Percentiles rank a stretch among this genome's conserved stretches.
Evolutionary conservation across 352 stramenopile species (phyloP).

Genomic region (Phytophthora lateralis): DNA sequence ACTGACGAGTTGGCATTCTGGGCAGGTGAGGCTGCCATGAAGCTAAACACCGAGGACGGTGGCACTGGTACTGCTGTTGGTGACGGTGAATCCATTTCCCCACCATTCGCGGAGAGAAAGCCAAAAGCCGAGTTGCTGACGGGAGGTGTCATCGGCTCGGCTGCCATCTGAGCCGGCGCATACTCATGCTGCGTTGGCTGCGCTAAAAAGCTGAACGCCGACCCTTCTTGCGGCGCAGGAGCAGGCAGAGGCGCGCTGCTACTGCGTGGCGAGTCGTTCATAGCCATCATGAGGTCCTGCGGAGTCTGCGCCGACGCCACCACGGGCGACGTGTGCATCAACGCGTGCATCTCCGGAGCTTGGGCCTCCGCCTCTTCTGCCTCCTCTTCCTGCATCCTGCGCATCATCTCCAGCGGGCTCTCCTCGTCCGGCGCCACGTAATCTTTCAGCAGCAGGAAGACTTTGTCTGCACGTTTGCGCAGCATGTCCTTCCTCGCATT

Average conservation of each 20-base stretch:
- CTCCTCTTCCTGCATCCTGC: constrained; percentile 39
- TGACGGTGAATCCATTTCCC: constrained; percentile 27
- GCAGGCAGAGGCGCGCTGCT: constrained; percentile 40
- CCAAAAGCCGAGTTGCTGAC: constrained; percentile 43
- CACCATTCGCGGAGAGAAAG: constrained; percentile 38
- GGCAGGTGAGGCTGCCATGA: constrained; percentile 17
- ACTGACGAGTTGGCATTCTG: neutral
- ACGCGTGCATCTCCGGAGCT: constrained; percentile 17
- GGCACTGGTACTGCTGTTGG: constrained; percentile 1
- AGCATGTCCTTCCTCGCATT: constrained; percentile 79
- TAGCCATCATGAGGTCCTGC: constrained; percentile 32
- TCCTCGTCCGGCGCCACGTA: constrained; percentile 35
- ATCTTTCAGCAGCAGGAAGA: constrained; percentile 42
- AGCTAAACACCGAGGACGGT: constrained; percentile 28
- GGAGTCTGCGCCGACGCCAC: constrained; percentile 43
- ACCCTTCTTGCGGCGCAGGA: constrained; percentile 28
- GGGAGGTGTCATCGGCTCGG: constrained; percentile 36
- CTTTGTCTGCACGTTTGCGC: constrained; percentile 77
- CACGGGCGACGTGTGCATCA: constrained; percentile 52
- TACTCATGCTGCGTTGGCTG: constrained; percentile 21
- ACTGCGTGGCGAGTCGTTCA: constrained; percentile 40
- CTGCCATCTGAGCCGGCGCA: constrained; percentile 23
- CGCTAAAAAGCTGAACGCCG: constrained; percentile 40
- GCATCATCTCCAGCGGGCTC: constrained; percentile 40
- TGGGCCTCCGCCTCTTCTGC: constrained; percentile 21